Evolutionary conservation across 2,329 filamentous ascomycete species (phyloP).

Genomic region (Claviceps monticola): DNA sequence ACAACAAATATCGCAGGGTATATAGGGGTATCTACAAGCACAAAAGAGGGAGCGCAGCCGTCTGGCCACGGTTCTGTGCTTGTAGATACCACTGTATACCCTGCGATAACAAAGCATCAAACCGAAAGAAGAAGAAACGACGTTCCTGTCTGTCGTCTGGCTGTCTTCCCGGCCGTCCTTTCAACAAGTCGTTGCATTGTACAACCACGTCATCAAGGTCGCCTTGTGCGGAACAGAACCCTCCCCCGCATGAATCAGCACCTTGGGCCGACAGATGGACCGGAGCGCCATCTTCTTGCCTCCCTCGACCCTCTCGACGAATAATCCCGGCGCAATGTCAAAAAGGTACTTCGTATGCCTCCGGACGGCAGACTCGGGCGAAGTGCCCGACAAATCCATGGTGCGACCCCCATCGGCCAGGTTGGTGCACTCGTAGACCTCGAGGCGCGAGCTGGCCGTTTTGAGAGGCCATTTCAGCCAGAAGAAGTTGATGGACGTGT

Average conservation of each 20-base stretch:
- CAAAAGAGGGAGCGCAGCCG: no score
- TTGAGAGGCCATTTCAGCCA: conserved; percentile 25
- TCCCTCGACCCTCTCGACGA: conserved; percentile 21
- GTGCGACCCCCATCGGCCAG: conserved; percentile 18
- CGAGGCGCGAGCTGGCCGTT: conserved; percentile 20
- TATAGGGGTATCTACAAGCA: no score
- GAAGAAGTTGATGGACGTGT: conserved; percentile 20
- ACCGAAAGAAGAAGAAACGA: background rate
- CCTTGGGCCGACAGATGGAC: conserved; percentile 20
- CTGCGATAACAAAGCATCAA: background rate
- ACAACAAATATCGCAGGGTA: no score
- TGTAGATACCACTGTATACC: no score
- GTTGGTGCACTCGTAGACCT: conserved; percentile 24
- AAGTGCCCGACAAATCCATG: conserved; percentile 17
- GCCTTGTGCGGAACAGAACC: conserved; percentile 15
- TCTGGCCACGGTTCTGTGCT: no score
- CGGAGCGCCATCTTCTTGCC: conserved; percentile 19
- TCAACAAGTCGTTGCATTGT: conserved; percentile 5
- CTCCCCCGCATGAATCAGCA: conserved; percentile 18
- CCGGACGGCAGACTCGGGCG: conserved; percentile 15
- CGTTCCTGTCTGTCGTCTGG: background rate
- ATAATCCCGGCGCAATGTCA: conserved; percentile 23
- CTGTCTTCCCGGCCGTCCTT: background rate
- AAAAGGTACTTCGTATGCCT: conserved; percentile 21
- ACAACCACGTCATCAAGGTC: conserved; percentile 21